phyloP scores from a whole-genome alignment of 352 stramenopile species.

The Pythium graminicola region DNA sequence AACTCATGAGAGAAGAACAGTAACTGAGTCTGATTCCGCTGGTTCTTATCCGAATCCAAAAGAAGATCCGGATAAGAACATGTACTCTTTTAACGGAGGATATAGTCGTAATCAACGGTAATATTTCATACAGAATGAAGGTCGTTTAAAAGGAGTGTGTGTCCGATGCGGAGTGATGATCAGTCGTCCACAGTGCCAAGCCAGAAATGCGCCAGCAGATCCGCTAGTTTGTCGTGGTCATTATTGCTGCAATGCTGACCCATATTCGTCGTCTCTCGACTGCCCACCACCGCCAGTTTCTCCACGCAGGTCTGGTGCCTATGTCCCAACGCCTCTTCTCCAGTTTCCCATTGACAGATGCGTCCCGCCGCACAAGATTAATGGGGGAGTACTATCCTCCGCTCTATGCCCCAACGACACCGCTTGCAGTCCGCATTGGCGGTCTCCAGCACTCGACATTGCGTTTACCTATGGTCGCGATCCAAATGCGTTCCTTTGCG shows the following conservation, averaged over 20 bases:
- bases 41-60: slow-evolving; percentile 5
- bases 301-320: neutral
- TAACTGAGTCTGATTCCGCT: slow-evolving; percentile 6
- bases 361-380: neutral
- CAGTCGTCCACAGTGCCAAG: too few species aligned
- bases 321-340: slow-evolving; percentile 5
- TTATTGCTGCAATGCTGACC: slow-evolving; percentile 9
- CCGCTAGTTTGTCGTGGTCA: neutral
- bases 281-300: neutral
- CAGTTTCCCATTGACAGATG: neutral
- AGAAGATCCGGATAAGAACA: neutral
- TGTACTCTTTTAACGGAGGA: neutral
- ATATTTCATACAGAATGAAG: slow-evolving; percentile 5
- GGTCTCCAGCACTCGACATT: too few species aligned
- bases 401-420: neutral
- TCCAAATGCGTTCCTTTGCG: slow-evolving; percentile 32
- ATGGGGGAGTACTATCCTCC: too few species aligned
- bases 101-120: slow-evolving; percentile 1
- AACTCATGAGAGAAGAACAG: slow-evolving; percentile 4
- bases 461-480: neutral
- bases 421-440: neutral
- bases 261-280: slow-evolving; percentile 12
- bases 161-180: too few species aligned
- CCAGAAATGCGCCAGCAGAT: neutral
- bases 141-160: too few species aligned